Evolutionary conservation across 495 filamentous ascomycete genomes (phyloP).

Genomic region (Xylaria sp.): DNA sequence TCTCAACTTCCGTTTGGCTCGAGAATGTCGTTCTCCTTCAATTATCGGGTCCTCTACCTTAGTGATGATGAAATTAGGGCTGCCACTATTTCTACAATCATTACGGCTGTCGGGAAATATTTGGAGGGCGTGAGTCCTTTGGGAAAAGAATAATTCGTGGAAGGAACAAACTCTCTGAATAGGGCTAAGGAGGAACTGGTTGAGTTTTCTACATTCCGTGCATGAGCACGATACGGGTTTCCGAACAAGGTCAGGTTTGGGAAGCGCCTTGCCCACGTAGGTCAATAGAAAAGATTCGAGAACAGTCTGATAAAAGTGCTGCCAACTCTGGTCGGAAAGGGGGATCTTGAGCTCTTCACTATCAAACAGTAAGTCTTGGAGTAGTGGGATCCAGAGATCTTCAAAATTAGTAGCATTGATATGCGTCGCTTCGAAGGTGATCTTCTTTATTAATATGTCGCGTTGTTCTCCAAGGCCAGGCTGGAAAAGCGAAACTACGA

Average conservation of each 20-base stretch:
- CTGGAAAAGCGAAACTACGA: constrained; percentile 2
- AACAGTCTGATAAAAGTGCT: constrained; percentile 29
- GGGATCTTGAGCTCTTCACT: constrained; percentile 45
- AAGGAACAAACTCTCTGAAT: neutral
- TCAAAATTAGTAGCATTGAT: neutral
- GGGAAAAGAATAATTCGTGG: neutral
- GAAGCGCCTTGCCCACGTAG: constrained; percentile 29
- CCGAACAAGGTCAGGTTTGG: neutral
- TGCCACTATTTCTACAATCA: neutral
- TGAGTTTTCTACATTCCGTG: neutral
- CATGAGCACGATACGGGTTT: neutral
- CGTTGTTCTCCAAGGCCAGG: neutral
- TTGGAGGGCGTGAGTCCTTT: neutral
- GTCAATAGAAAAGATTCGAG: constrained; percentile 30
- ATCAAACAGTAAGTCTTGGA: neutral
- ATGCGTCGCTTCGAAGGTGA: neutral
- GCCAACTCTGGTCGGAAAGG: constrained; percentile 26
- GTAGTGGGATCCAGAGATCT: constrained; percentile 1
- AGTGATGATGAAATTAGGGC: neutral
- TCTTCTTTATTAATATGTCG: neutral
- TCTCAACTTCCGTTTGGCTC: neutral
- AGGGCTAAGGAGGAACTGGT: neutral
- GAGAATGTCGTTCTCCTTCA: neutral
- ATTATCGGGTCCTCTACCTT: neutral
- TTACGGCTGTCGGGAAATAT: neutral